Percentiles rank a stretch among this genome's conserved stretches.
Evolutionary conservation across 345 rosid genomes (phyloP).

Genomic region (Tarenaya hassleriana): DNA sequence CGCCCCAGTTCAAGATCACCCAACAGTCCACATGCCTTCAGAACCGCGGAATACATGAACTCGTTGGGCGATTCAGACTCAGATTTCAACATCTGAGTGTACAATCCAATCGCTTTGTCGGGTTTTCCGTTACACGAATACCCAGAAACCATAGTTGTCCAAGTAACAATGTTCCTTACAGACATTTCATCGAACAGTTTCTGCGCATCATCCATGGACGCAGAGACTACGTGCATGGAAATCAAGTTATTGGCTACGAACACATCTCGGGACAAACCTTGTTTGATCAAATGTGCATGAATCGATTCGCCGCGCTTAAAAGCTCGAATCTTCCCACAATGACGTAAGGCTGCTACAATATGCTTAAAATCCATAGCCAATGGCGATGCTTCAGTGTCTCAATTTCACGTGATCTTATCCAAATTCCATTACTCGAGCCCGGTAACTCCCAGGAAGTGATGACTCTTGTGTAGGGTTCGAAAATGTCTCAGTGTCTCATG

Average conservation of each 20-base stretch:
- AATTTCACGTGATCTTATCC: neutral
- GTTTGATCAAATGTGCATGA: conserved; percentile 37
- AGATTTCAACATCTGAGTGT: conserved; percentile 35
- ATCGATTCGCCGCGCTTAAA: conserved; percentile 41
- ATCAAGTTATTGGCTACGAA: conserved; percentile 50
- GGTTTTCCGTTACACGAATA: conserved; percentile 38
- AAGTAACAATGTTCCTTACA: conserved; percentile 46
- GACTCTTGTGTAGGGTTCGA: neutral
- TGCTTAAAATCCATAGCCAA: conserved; percentile 38
- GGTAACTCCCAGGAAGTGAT: conserved; percentile 1
- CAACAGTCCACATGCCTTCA: conserved; percentile 55
- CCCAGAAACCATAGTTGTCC: conserved; percentile 60
- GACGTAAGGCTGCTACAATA: conserved; percentile 44
- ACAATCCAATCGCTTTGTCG: conserved; percentile 36
- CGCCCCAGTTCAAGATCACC: conserved; percentile 52
- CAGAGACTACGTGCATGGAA: conserved; percentile 32
- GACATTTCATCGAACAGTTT: conserved; percentile 62
- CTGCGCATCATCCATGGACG: conserved; percentile 32
- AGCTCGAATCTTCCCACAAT: conserved; percentile 42
- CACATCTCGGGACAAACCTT: conserved; percentile 32
- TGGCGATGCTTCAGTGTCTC: neutral
- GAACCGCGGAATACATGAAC: conserved; percentile 54
- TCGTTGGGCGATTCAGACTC: conserved; percentile 41
- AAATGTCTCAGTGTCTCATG: neutral
- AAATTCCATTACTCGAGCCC: neutral